Percentiles rank a stretch among this genome's conserved stretches.
Evolutionary conservation across 768 basidiomycete species (phyloP).

Genomic region (Xerocomellus amylosporus): DNA sequence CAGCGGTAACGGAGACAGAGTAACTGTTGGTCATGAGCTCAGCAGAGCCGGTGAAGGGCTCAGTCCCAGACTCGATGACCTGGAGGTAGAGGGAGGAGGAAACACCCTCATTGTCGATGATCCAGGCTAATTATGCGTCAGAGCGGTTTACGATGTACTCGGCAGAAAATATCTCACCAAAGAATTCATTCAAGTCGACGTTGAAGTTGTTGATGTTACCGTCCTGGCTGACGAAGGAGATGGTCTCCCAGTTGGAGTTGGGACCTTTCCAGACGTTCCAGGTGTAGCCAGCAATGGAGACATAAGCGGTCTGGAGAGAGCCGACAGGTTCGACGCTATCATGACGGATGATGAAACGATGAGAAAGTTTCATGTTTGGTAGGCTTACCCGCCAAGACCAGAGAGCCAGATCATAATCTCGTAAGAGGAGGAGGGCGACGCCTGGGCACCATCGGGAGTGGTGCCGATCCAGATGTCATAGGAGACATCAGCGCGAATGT

Average conservation of each 20-base stretch:
- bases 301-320: slow-evolving; percentile 41
- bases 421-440: slow-evolving; percentile 45
- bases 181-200: slow-evolving; percentile 53
- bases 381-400: slow-evolving; percentile 47
- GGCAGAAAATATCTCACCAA: slow-evolving; percentile 37
- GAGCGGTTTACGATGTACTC: neutral
- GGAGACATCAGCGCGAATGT: slow-evolving; percentile 54
- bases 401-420: slow-evolving; percentile 67
- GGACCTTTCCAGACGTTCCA: slow-evolving; percentile 59
- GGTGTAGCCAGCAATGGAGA: slow-evolving; percentile 44
- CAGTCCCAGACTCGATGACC: slow-evolving; percentile 53
- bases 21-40: slow-evolving; percentile 41
- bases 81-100: slow-evolving; percentile 48
- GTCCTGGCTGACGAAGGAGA: slow-evolving; percentile 50
- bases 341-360: neutral
- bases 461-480: slow-evolving; percentile 57
- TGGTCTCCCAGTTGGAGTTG: slow-evolving; percentile 53
- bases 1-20: slow-evolving; percentile 36
- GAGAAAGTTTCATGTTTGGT: neutral
- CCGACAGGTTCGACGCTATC: slow-evolving; percentile 56
- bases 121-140: slow-evolving; percentile 37
- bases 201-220: slow-evolving; percentile 51
- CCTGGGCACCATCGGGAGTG: slow-evolving; percentile 43
- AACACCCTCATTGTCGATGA: slow-evolving; percentile 47
- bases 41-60: slow-evolving; percentile 52